Percentiles rank a stretch among this genome's conserved stretches.
Conservation (phyloP, 2,329 filamentous ascomycete species). For the Sporothrix protearum region DNA sequence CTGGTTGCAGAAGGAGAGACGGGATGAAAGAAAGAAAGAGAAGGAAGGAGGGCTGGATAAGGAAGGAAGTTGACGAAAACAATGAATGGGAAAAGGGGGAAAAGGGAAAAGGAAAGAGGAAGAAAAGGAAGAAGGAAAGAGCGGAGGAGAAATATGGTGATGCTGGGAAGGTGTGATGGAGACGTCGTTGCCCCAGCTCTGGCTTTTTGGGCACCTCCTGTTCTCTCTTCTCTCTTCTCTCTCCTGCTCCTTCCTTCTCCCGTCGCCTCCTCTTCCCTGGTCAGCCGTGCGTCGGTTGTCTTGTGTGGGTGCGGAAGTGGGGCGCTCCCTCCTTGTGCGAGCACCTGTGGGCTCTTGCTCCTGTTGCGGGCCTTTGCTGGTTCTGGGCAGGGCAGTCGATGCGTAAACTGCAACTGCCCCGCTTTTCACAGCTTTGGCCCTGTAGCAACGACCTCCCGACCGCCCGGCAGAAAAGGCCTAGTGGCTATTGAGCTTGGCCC, state of each 20-base stretch:
- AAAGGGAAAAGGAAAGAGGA: conserved; percentile 9
- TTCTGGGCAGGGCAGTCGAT: conserved; percentile 24
- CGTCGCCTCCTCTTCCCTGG: conserved; percentile 10
- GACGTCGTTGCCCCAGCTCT: conserved; percentile 27
- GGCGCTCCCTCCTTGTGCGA: neutral
- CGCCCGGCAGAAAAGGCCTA: conserved; percentile 28
- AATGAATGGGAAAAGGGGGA: neutral
- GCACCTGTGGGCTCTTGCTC: conserved; percentile 15
- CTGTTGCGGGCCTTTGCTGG: conserved; percentile 24
- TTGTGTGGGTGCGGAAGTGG: conserved; percentile 11
- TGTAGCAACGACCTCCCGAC: conserved; percentile 20
- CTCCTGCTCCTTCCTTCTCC: neutral
- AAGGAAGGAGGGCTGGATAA: conserved; percentile 7
- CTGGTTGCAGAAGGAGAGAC: conserved; percentile 13
- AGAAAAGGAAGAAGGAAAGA: conserved; percentile 10
- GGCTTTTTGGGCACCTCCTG: neutral
- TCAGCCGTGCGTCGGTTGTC: neutral
- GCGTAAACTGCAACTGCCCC: conserved; percentile 23
- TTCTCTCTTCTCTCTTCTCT: neutral
- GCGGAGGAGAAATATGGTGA: conserved; percentile 25
- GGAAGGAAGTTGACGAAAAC: conserved; percentile 15
- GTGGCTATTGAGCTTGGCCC: neutral
- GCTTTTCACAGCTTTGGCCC: conserved; percentile 20
- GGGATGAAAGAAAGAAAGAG: conserved; percentile 11
- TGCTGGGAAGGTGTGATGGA: conserved; percentile 22